phyloP scores from a whole-genome alignment of 2,329 filamentous ascomycete genomes.

The Knufia petricola region DNA sequence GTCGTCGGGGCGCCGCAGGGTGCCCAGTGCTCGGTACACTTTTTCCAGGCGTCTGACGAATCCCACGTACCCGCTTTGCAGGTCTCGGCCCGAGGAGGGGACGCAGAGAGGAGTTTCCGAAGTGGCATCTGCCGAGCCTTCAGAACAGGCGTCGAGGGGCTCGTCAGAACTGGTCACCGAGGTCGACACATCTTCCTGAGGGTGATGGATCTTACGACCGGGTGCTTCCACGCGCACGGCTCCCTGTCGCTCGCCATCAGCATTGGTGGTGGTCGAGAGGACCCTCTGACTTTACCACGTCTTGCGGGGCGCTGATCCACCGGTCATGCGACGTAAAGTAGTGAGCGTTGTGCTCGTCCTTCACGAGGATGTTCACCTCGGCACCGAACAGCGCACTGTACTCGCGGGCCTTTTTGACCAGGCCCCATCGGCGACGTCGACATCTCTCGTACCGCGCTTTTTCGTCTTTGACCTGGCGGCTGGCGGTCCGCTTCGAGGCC shows the following conservation, averaged over 20 bases:
- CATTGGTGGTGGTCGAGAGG: not conserved
- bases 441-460: not conserved
- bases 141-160: not conserved
- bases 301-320: not conserved
- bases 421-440: not conserved
- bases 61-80: not conserved
- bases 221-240: slow-evolving; percentile 1
- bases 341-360: slow-evolving; percentile 3
- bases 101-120: not conserved
- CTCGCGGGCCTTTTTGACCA: slow-evolving; percentile 1
- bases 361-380: not conserved
- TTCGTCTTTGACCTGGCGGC: not conserved
- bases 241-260: slow-evolving; percentile 1
- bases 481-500: not conserved
- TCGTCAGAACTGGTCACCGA: not conserved
- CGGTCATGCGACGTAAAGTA: not conserved
- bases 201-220: not conserved
- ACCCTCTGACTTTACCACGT: not conserved
- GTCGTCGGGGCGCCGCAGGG: not conserved
- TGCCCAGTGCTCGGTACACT: slow-evolving; percentile 2
- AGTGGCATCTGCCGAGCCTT: not conserved
- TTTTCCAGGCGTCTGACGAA: not conserved
- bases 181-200: not conserved
- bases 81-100: not conserved
- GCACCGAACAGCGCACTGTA: not conserved